These are phyloP conservation scores for Cyberlindnera maritima DNA, from an alignment of 805 yeast genomes.

Conservation along the genomic window DNA sequence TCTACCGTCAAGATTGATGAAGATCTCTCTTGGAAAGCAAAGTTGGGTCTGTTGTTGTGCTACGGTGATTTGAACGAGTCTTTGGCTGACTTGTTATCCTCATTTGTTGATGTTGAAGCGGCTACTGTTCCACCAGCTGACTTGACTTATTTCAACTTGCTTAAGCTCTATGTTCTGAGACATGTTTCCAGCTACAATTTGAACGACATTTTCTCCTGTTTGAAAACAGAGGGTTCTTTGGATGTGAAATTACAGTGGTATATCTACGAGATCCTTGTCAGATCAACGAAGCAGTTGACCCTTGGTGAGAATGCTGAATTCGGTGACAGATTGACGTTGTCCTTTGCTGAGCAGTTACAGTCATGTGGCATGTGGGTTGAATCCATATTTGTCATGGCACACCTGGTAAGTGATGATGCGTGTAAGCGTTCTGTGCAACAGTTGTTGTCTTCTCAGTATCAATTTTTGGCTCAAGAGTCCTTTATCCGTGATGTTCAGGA, in stretches of 20 bases:
- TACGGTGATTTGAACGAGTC: slow-evolving; percentile 52
- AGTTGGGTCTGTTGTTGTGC: slow-evolving; percentile 56
- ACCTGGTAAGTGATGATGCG: slow-evolving; percentile 45
- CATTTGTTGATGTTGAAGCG: slow-evolving; percentile 25
- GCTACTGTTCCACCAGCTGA: slow-evolving; percentile 16
- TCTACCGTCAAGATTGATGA: slow-evolving; percentile 35
- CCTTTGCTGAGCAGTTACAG: slow-evolving; percentile 52
- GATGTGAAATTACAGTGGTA: slow-evolving; percentile 51
- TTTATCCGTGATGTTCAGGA: slow-evolving; percentile 35
- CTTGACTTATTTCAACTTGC: slow-evolving; percentile 23
- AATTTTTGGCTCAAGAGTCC: slow-evolving; percentile 13
- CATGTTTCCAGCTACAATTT: slow-evolving; percentile 18
- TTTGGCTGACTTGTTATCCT: slow-evolving; percentile 32
- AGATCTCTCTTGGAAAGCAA: slow-evolving; percentile 64
- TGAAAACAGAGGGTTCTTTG: slow-evolving; percentile 21
- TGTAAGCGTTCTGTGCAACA: slow-evolving; percentile 40
- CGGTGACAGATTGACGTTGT: slow-evolving; percentile 38
- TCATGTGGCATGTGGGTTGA: slow-evolving; percentile 49
- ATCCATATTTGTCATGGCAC: slow-evolving; percentile 62
- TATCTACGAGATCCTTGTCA: slow-evolving; percentile 41
- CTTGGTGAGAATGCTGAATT: slow-evolving; percentile 23
- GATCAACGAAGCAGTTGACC: slow-evolving; percentile 28
- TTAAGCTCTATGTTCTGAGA: slow-evolving; percentile 30
- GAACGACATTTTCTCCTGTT: slow-evolving; percentile 17
- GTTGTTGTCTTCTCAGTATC: slow-evolving; percentile 28